Evolutionary conservation across 1,284 basidiomycete genomes (phyloP), one percentile per base, ranked within the genome.

Genomic region (Tilletiaria anomala): DNA sequence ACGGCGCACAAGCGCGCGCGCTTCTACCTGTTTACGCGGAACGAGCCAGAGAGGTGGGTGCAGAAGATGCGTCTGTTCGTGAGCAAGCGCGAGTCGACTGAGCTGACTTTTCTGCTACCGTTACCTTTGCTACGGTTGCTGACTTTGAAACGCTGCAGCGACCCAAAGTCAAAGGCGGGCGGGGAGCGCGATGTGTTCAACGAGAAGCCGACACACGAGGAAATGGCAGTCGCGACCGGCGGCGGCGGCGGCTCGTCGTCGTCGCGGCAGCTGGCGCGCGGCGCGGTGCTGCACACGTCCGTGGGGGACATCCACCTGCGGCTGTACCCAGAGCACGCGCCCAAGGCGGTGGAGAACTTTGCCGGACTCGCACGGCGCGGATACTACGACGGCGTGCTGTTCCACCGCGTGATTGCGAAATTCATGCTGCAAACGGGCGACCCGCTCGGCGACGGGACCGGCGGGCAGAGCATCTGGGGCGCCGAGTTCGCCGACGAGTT

Each of bases 361-460:
- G 81, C 88, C 16, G 87, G 85, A 1, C 85, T 94, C 58, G 78
- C 85, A n/a, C 75, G 80, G 53, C 86, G 79, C 58, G 80, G 85
- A 1, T 97, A 86, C 71, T 97, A 83, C 67, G 89, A 99, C 66
- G 80, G 82, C 16, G 74, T 94, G 41, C 78, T 96, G 61, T 96
- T 97, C 74, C 93, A 99, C 68, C 83, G 93, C 46, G 83, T 97
- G 51, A 99, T 99, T 65, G 78, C 85, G 51, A 97, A 97, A 71
- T 97, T 99, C 64, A 97, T 97, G 93, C 79, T 97, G 40, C 91
- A 97, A 72, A 94, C 89, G 2, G 91, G 93, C 26, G 91, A 99
- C 61, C 93, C 93, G 1, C 71, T 93, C 4, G 91, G 87, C 14
- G 89, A 97, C 68, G 93, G 93, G 2, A 96, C 89, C 0, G 93